phyloP scores from a whole-genome alignment of 176 grass and related monocot species.

The Oryza australiensis region DNA sequence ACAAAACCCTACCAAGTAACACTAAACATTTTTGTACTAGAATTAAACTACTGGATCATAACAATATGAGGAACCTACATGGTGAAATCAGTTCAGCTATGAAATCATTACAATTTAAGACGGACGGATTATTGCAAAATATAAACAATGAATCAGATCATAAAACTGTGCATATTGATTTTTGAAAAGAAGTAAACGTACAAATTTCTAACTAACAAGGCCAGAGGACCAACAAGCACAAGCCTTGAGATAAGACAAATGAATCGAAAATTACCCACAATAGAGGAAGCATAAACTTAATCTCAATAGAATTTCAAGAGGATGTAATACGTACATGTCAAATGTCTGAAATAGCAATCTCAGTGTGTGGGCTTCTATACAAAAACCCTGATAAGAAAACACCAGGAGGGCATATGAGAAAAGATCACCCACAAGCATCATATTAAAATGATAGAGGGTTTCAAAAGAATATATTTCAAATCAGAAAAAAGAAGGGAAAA shows the following conservation, averaged over 20 bases:
- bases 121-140: constrained; percentile 9
- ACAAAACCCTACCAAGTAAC: constrained; percentile 7
- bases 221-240: constrained; percentile 17
- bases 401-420: constrained; percentile 24
- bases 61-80: constrained; percentile 21
- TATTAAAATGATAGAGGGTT: background rate
- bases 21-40: constrained; percentile 19
- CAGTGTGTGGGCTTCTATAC: constrained; percentile 85
- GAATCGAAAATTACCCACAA: constrained; percentile 6
- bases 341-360: constrained; percentile 91
- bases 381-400: constrained; percentile 79
- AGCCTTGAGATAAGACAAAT: background rate
- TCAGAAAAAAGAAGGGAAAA: background rate
- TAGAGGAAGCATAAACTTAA: constrained; percentile 17
- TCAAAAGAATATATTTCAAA: background rate
- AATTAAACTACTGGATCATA: background rate
- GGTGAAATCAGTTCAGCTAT: background rate
- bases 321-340: constrained; percentile 77
- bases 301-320: constrained; percentile 26
- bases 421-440: constrained; percentile 12
- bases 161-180: background rate
- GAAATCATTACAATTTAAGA: constrained; percentile 6
- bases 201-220: constrained; percentile 35
- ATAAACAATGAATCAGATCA: constrained; percentile 2
- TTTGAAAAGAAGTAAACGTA: background rate